Conservation (phyloP, 116 monocot species). For the Iris pallida region DNA sequence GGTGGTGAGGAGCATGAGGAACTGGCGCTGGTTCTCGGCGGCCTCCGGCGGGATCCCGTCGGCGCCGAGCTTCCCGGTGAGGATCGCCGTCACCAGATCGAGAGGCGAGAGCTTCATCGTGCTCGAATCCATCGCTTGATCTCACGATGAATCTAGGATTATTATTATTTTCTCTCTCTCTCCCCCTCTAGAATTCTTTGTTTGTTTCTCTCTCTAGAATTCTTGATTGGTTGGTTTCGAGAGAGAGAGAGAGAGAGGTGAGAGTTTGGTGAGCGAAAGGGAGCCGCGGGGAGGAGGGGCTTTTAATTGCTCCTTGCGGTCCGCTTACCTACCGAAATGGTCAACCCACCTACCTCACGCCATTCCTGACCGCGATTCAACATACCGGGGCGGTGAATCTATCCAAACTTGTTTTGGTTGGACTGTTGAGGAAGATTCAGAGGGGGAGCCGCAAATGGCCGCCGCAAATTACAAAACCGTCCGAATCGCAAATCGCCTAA, state of each 20-base stretch:
- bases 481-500: too few relatives aligned
- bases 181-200: neutral
- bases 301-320: neutral
- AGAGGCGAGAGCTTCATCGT: constrained; percentile 30
- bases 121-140: constrained; percentile 12
- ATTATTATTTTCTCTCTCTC: neutral
- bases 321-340: neutral
- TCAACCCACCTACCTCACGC: neutral
- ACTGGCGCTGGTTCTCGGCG: constrained; percentile 7
- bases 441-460: too few relatives aligned
- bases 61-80: constrained; percentile 22
- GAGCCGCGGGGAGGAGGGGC: neutral
- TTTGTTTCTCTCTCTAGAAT: neutral
- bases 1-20: constrained; percentile 17
- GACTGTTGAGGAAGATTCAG: too few relatives aligned
- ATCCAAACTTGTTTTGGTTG: too few relatives aligned
- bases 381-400: too few relatives aligned
- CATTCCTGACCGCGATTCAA: neutral
- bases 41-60: constrained; percentile 12
- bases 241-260: neutral
- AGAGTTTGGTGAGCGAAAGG: neutral
- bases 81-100: constrained; percentile 35
- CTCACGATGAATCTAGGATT: neutral
- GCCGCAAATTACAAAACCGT: too few relatives aligned
- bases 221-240: neutral